Base-by-base conservation (phyloP, 176 grass and related monocot species). In the Oryza longistaminata region DNA sequence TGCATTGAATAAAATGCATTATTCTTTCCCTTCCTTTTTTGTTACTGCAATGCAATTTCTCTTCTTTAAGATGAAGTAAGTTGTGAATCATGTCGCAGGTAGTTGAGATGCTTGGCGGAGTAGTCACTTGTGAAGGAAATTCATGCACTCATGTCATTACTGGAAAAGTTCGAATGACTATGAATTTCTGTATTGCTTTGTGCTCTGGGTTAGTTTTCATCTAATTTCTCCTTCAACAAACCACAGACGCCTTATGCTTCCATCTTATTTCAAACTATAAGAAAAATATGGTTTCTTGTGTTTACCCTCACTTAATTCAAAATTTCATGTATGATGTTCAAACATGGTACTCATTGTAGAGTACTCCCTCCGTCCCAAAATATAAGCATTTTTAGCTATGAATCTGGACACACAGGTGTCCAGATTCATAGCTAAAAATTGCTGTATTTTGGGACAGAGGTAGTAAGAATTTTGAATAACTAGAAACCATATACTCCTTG, bases 151-250 rank as follows among this genome's bases (percentile, higher is more conserved):
- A 97, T 91, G 74, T 97, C 12, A 88, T 94, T 44, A 94, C 95
- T 14, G 88, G 88, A 86, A 94, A 94, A 94, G 88, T 79, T 78
- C 88, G 92, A 46, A 94, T 78, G 82, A 97, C 95, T 43, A 83
- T 92, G 88, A 97, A 97, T 52, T 97, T 94, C 42, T 92, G 81
- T 71, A 77, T 88, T 82, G 95, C 95, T 88, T 92, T 97, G 61
- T 91, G 86, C 71, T 97, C 88, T 72, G 95, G 95, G 95, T 94
- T 73, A 48, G 92, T 87, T 68, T 74, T 88, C 22, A 71, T 73
- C 74, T 64, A 29, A 15, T 53, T 82, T 80, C 26, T 75, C 25
- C 37, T 83, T 75, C n/a, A 43, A 35, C 44, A 67, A 62, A 5
- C 21, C 34, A 49, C 9, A 45, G 3, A 31, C 17, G 68, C 52